Percentiles rank a stretch among this genome's conserved stretches.
These are phyloP conservation scores for Boletus mariae DNA, from an alignment of 1,284 basidiomycete genomes.

Conservation along the genomic window DNA sequence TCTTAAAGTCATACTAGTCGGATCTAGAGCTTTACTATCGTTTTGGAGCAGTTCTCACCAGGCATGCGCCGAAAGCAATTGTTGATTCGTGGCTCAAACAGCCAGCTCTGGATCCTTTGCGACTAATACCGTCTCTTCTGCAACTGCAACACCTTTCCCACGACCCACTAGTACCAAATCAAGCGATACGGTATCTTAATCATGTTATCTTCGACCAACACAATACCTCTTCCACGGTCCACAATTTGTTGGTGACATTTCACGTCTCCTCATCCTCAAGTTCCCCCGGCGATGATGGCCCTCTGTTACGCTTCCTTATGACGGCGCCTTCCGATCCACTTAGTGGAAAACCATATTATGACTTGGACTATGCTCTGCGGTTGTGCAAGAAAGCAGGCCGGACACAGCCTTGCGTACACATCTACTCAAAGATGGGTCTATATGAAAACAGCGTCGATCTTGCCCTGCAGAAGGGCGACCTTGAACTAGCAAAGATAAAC, in stretches of 20 bases:
- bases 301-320: slow-evolving; percentile 84
- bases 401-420: slow-evolving; percentile 90
- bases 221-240: slow-evolving; percentile 82
- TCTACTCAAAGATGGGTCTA: slow-evolving; percentile 97
- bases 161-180: slow-evolving; percentile 71
- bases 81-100: slow-evolving; percentile 92
- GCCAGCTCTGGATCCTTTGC: slow-evolving; percentile 72
- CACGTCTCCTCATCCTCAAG: slow-evolving; percentile 53
- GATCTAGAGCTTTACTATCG: slow-evolving; percentile 91
- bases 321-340: slow-evolving; percentile 79
- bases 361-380: slow-evolving; percentile 94
- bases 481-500: slow-evolving; percentile 90
- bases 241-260: slow-evolving; percentile 92
- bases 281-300: slow-evolving; percentile 63
- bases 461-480: slow-evolving; percentile 88
- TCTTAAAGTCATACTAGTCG: slow-evolving; percentile 42
- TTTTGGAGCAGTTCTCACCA: slow-evolving; percentile 85
- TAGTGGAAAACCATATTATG: slow-evolving; percentile 88
- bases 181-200: slow-evolving; percentile 86
- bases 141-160: slow-evolving; percentile 71
- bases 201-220: slow-evolving; percentile 78
- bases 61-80: slow-evolving; percentile 82
- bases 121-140: slow-evolving; percentile 87
- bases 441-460: slow-evolving; percentile 97
- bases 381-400: slow-evolving; percentile 82